Evolutionary conservation across 805 yeast genomes (phyloP).

Genomic region (Sungouiella blattae): DNA sequence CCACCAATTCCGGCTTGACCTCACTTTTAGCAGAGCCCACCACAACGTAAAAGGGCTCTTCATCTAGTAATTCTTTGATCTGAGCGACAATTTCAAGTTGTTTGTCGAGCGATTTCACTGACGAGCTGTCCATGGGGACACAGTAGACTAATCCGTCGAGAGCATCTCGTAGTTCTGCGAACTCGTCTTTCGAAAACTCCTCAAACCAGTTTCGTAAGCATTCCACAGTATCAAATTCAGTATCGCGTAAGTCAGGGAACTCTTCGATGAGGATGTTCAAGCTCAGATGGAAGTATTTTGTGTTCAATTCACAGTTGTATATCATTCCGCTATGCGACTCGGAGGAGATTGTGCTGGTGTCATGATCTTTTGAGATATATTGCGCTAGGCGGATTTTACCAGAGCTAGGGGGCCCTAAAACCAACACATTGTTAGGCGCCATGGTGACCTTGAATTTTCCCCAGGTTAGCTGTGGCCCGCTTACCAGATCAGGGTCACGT

Average conservation of each 20-base stretch:
- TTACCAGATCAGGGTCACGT: too few species aligned
- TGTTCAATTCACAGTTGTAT: conserved; percentile 20
- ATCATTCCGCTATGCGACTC: conserved; percentile 33
- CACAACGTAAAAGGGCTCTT: conserved; percentile 31
- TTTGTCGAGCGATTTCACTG: conserved; percentile 18
- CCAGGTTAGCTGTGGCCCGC: too few species aligned
- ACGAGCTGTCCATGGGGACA: conserved; percentile 22
- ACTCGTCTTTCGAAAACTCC: conserved; percentile 38
- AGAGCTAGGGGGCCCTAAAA: conserved; percentile 42
- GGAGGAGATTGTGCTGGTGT: conserved; percentile 31
- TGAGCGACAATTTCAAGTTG: conserved; percentile 10
- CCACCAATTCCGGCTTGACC: conserved; percentile 10
- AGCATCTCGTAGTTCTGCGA: conserved; percentile 41
- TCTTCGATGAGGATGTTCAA: conserved; percentile 37
- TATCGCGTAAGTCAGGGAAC: conserved; percentile 19
- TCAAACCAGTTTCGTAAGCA: conserved; percentile 32
- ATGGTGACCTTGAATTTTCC: too few species aligned
- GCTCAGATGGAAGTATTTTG: conserved; percentile 30
- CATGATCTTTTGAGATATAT: conserved; percentile 25
- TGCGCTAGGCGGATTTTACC: conserved; percentile 36
- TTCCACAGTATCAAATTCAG: conserved; percentile 8
- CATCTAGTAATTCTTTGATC: conserved; percentile 10
- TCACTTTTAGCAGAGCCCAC: conserved; percentile 22
- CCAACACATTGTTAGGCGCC: conserved; percentile 37
- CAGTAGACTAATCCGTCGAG: conserved; percentile 46